These are phyloP conservation scores for Dioscorea alata DNA, from an alignment of 106 monocot genomes.

Conservation along the genomic window DNA sequence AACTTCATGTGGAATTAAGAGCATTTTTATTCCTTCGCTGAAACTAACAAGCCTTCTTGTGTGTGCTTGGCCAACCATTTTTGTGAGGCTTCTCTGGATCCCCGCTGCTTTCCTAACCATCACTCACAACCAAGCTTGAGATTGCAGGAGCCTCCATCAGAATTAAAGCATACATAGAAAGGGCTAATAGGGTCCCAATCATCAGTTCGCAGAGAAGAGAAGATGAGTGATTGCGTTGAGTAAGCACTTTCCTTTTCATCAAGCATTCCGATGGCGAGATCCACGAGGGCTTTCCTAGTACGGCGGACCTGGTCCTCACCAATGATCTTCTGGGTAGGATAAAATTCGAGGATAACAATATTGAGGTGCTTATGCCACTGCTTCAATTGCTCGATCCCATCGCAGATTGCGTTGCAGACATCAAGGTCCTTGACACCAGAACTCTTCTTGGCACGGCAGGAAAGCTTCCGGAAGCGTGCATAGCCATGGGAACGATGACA, in stretches of 20 bases:
- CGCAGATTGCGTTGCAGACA: slow-evolving; percentile 85
- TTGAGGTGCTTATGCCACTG: slow-evolving; percentile 64
- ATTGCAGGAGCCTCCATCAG: no score
- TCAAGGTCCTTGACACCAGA: slow-evolving; percentile 86
- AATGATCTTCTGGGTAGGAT: slow-evolving; percentile 3
- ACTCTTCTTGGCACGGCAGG: slow-evolving; percentile 55
- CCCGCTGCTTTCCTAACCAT: slow-evolving; percentile 36
- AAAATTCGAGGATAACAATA: slow-evolving; percentile 56
- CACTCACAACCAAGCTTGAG: no score
- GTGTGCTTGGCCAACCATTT: slow-evolving; percentile 24
- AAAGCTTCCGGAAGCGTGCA: slow-evolving; percentile 66
- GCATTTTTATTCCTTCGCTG: slow-evolving; percentile 17
- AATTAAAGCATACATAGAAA: no score
- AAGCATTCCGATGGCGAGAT: slow-evolving; percentile 49
- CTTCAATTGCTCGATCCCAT: slow-evolving; percentile 71
- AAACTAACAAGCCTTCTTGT: slow-evolving; percentile 16
- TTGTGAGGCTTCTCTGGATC: slow-evolving; percentile 46
- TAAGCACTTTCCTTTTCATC: slow-evolving; percentile 47
- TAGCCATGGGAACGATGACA: no score
- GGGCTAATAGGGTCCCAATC: no score
- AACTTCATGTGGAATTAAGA: slow-evolving; percentile 9
- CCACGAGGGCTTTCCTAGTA: slow-evolving; percentile 79
- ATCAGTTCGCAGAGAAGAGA: no score
- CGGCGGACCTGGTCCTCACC: slow-evolving; percentile 72
- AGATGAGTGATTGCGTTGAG: slow-evolving; percentile 78